phyloP scores from a whole-genome alignment of 1,284 basidiomycete genomes.

The Agaricales sp. region DNA sequence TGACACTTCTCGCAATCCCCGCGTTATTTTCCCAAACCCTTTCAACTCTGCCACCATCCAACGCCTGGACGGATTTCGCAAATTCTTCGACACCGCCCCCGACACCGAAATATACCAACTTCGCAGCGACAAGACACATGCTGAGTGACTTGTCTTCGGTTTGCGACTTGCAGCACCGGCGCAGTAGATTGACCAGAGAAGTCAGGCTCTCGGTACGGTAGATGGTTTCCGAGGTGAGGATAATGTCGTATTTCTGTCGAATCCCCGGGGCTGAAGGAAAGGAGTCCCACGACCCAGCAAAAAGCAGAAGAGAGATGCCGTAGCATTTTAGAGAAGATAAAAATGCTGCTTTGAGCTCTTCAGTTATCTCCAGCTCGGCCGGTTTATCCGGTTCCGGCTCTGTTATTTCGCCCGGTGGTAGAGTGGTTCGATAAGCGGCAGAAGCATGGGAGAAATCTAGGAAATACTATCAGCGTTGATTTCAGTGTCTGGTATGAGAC shows the following conservation, averaged over 20 bases:
- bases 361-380: conserved; percentile 54
- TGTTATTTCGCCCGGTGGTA: conserved; percentile 13
- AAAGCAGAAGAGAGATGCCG: conserved; percentile 63
- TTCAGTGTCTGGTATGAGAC: conserved; percentile 7
- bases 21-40: conserved; percentile 44
- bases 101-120: conserved; percentile 92
- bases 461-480: too few species aligned
- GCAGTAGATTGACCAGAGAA: conserved; percentile 48
- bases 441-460: conserved; percentile 44
- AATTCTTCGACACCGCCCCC: conserved; percentile 85
- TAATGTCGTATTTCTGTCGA: conserved; percentile 46
- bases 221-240: conserved; percentile 90
- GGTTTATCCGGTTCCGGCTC: conserved; percentile 17
- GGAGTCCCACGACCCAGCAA: conserved; percentile 72
- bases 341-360: conserved; percentile 59
- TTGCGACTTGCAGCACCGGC: conserved; percentile 11
- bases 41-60: conserved; percentile 26
- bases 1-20: conserved; percentile 59
- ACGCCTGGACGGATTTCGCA: conserved; percentile 36
- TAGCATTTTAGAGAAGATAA: conserved; percentile 38
- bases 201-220: conserved; percentile 67
- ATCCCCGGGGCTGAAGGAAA: conserved; percentile 24
- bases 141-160: neutral
- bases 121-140: conserved; percentile 73
- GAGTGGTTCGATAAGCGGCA: conserved; percentile 21